These are phyloP conservation scores for Cryptococcus wingfieldii DNA, from an alignment of 1,284 basidiomycete genomes.

Conservation along the genomic window DNA sequence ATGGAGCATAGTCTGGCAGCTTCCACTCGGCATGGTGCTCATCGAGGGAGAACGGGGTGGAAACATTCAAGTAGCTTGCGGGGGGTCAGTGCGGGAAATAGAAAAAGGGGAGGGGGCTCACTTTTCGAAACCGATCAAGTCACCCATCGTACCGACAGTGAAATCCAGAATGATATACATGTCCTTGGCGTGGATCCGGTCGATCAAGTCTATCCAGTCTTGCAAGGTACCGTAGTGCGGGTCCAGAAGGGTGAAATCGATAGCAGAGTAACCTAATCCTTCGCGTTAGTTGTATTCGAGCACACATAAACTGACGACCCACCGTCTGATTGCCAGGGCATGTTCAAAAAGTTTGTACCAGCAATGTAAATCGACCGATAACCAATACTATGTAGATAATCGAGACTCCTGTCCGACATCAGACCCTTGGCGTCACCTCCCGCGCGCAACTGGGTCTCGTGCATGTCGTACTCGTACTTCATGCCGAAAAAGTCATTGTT, in stretches of 20 bases:
- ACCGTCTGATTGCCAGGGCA: slow-evolving; percentile 94
- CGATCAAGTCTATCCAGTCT: slow-evolving; percentile 71
- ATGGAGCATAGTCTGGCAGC: slow-evolving; percentile 67
- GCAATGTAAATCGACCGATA: slow-evolving; percentile 77
- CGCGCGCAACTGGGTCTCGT: slow-evolving; percentile 78
- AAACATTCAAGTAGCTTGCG: slow-evolving; percentile 66
- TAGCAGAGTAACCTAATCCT: slow-evolving; percentile 72
- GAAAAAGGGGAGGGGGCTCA: slow-evolving; percentile 36
- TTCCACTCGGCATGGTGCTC: slow-evolving; percentile 77
- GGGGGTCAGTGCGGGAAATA: neutral
- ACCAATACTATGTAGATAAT: slow-evolving; percentile 86
- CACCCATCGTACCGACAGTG: slow-evolving; percentile 84
- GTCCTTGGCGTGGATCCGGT: slow-evolving; percentile 67
- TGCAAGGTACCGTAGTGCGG: slow-evolving; percentile 80
- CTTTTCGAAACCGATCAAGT: slow-evolving; percentile 78
- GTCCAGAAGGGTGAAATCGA: slow-evolving; percentile 82
- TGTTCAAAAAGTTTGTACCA: slow-evolving; percentile 85
- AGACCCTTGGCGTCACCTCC: slow-evolving; percentile 82
- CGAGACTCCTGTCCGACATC: slow-evolving; percentile 58
- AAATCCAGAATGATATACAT: slow-evolving; percentile 92
- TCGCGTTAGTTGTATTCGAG: neutral
- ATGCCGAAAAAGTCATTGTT: slow-evolving; percentile 84
- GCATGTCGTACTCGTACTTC: slow-evolving; percentile 74
- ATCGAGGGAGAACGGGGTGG: slow-evolving; percentile 68
- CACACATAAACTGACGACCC: slow-evolving; percentile 39